These are phyloP conservation scores for Hirschioporus abietinus DNA, from an alignment of 768 basidiomycete genomes.

Conservation along the genomic window DNA sequence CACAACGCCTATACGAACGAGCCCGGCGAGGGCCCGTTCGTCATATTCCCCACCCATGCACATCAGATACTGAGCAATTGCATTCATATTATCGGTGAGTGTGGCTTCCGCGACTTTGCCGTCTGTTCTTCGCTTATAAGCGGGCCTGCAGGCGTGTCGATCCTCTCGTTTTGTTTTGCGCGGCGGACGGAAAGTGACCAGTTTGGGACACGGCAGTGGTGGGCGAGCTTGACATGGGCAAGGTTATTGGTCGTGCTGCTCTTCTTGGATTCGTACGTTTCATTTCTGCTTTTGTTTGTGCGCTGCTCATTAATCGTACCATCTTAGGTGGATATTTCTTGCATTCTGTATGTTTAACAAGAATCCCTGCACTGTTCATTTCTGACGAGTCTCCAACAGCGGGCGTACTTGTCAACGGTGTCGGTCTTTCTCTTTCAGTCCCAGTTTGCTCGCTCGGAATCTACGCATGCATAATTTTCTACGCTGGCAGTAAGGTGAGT, in stretches of 20 bases:
- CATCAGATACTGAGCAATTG: conserved; percentile 4
- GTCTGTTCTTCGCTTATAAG: neutral
- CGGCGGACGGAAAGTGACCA: conserved; percentile 30
- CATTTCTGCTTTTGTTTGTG: conserved; percentile 34
- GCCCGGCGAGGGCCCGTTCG: conserved; percentile 3
- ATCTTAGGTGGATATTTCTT: conserved; percentile 8
- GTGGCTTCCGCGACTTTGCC: neutral
- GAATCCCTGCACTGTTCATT: conserved; percentile 1
- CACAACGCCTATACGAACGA: conserved; percentile 2
- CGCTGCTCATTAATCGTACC: conserved; percentile 11
- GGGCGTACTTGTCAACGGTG: conserved; percentile 38
- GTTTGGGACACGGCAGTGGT: conserved; percentile 22
- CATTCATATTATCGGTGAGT: conserved; percentile 6
- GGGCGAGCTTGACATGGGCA: conserved; percentile 29
- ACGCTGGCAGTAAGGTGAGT: conserved; percentile 38
- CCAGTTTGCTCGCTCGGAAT: conserved; percentile 37
- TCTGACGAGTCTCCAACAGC: conserved; percentile 22
- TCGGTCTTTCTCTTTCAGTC: conserved; percentile 34
- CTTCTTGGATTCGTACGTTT: conserved; percentile 37
- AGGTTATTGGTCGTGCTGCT: conserved; percentile 36
- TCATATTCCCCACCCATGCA: conserved; percentile 7
- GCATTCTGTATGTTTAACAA: neutral
- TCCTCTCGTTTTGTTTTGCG: conserved; percentile 34
- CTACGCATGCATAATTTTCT: conserved; percentile 34
- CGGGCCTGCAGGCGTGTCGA: conserved; percentile 23